Conservation (phyloP, 441 rosid species). For the Raphanus hybrid region DNA sequence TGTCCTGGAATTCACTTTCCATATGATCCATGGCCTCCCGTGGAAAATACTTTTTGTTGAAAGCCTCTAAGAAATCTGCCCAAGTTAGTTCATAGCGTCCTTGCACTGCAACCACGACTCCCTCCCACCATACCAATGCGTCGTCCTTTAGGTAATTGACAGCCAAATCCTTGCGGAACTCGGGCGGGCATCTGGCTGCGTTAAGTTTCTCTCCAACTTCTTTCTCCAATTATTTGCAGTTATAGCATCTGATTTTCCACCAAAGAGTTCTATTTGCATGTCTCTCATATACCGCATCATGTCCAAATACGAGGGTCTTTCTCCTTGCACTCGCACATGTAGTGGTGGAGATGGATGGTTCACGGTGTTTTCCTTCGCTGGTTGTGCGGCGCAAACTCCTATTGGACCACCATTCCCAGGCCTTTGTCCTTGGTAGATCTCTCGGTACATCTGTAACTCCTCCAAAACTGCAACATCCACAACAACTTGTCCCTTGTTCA, state of each 20-base stretch:
- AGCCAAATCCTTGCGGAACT: not conserved
- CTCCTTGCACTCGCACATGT: too few relatives aligned
- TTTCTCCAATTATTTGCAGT: not conserved
- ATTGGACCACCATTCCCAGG: too few relatives aligned
- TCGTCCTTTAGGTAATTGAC: not conserved
- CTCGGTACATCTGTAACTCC: too few relatives aligned
- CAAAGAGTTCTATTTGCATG: not conserved
- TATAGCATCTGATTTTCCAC: not conserved
- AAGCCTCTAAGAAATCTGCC: too few relatives aligned
- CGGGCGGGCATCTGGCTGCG: not conserved
- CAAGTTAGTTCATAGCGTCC: not conserved
- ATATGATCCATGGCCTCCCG: not conserved
- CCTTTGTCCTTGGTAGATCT: too few relatives aligned
- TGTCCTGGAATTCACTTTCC: not conserved
- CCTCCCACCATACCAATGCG: not conserved
- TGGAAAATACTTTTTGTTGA: not conserved
- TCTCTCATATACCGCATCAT: not conserved
- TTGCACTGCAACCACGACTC: not conserved
- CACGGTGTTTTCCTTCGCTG: too few relatives aligned
- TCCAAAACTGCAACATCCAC: too few relatives aligned
- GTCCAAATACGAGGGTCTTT: not conserved
- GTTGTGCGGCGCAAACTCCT: too few relatives aligned
- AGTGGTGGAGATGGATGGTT: too few relatives aligned
- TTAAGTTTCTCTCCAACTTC: not conserved
- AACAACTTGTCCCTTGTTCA: too few relatives aligned